Conservation (phyloP, 139 green algal genomes). For the Zygnema cylindricum region DNA sequence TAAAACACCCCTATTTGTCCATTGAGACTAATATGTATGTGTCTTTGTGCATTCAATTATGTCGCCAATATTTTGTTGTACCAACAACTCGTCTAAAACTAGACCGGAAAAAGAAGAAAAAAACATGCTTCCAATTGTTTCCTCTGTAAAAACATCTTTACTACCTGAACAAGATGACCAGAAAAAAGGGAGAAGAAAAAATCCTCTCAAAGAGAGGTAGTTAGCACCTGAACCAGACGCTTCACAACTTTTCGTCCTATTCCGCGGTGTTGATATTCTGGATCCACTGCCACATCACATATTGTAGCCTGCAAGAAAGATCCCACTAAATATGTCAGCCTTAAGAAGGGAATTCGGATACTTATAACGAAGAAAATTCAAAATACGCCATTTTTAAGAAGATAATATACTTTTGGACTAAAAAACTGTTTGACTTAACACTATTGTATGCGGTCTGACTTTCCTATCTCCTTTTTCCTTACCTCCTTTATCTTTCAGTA, state of each 20-base stretch:
- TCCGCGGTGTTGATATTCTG: conserved; percentile 32
- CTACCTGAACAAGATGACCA: background rate
- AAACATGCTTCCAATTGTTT: too few species aligned
- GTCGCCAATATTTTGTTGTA: too few species aligned
- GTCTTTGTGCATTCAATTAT: too few species aligned
- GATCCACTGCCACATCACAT: conserved; percentile 42
- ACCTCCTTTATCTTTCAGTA: too few species aligned
- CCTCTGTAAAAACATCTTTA: conserved; percentile 11
- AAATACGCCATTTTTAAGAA: background rate
- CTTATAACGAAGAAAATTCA: background rate
- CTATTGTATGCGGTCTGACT: too few species aligned
- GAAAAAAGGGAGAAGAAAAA: conserved; percentile 16
- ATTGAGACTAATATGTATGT: too few species aligned
- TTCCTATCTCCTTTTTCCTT: too few species aligned
- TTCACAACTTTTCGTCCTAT: conserved; percentile 39
- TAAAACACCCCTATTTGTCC: too few species aligned
- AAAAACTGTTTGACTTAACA: too few species aligned
- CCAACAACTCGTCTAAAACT: conserved; percentile 18
- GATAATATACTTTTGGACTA: too few species aligned
- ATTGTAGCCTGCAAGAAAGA: conserved; percentile 48
- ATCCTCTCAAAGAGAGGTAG: background rate
- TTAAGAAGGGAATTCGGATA: background rate
- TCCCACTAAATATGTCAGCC: background rate
- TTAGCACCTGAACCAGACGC: conserved; percentile 33
- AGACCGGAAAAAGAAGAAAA: background rate